Evolutionary conservation across 2,329 filamentous ascomycete genomes (phyloP).

Genomic region (Bretziella fagacearum): DNA sequence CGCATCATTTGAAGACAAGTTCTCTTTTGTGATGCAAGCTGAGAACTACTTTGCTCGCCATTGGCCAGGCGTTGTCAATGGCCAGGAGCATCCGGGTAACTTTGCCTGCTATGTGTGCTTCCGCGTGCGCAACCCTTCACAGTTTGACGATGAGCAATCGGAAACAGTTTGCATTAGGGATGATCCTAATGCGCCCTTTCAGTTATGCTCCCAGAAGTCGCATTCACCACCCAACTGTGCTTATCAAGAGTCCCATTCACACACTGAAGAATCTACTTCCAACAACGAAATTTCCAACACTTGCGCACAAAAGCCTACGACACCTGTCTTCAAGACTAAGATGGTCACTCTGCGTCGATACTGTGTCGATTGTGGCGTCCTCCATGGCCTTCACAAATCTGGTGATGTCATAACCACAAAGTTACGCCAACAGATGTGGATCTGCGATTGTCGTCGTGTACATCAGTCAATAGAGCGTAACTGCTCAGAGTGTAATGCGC

Average conservation of each 20-base stretch:
- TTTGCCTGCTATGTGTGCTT: conserved; percentile 28
- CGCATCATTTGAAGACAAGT: conserved; percentile 23
- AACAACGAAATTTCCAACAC: no score
- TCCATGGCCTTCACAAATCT: conserved; percentile 23
- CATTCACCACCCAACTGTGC: background rate
- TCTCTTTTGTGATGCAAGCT: conserved; percentile 26
- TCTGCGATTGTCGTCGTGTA: conserved; percentile 24
- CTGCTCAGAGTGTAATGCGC: conserved; percentile 23
- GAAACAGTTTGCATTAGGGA: conserved; percentile 21
- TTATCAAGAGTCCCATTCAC: background rate
- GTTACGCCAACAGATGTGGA: conserved; percentile 25
- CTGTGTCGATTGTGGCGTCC: conserved; percentile 27
- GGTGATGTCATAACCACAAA: conserved; percentile 25
- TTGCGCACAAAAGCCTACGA: background rate
- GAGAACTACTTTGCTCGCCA: conserved; percentile 27
- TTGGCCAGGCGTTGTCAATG: conserved; percentile 21
- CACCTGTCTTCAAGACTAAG: background rate
- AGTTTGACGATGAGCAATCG: conserved; percentile 25
- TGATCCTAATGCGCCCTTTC: conserved; percentile 18
- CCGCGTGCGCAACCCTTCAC: conserved; percentile 24
- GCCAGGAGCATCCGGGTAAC: conserved; percentile 23
- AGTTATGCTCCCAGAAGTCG: conserved; percentile 19
- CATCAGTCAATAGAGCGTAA: conserved; percentile 22
- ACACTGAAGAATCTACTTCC: background rate
- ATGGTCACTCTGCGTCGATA: conserved; percentile 24